Evolutionary conservation across 2,329 filamentous ascomycete genomes (phyloP).

Genomic region (Didymella arachidicola): DNA sequence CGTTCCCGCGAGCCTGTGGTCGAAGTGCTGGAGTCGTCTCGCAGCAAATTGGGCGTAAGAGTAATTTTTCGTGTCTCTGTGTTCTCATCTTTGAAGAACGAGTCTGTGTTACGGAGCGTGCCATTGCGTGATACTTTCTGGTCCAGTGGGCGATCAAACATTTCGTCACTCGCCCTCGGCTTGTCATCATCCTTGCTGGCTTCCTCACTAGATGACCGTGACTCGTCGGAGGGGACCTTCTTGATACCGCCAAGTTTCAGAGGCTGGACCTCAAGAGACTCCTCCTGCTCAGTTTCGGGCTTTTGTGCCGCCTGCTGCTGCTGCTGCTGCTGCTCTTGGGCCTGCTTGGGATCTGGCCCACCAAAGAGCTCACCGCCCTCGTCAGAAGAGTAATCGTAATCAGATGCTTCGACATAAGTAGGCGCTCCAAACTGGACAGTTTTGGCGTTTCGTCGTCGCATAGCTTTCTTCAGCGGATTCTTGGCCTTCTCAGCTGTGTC

Average conservation of each 20-base stretch:
- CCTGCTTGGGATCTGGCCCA: constrained; percentile 44
- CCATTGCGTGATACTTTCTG: constrained; percentile 73
- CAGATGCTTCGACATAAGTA: constrained; percentile 87
- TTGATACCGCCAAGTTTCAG: constrained; percentile 47
- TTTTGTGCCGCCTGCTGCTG: constrained; percentile 36
- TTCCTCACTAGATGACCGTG: constrained; percentile 46
- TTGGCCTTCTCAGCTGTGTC: constrained; percentile 81
- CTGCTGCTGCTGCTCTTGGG: constrained; percentile 36
- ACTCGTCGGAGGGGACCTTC: constrained; percentile 42
- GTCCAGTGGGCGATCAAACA: constrained; percentile 60
- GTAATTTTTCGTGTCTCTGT: constrained; percentile 98
- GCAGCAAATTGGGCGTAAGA: constrained; percentile 87
- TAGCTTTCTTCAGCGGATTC: constrained; percentile 82
- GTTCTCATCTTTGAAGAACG: constrained; percentile 96
- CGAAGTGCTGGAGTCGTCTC: constrained; percentile 71
- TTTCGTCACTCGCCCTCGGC: constrained; percentile 70
- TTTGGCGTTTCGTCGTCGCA: constrained; percentile 82
- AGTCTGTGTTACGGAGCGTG: constrained; percentile 89
- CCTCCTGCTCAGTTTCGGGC: constrained; percentile 55
- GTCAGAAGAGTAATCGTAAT: constrained; percentile 83
- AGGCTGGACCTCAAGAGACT: constrained; percentile 48
- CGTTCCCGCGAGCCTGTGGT: constrained; percentile 55
- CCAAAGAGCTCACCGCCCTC: constrained; percentile 61
- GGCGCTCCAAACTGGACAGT: constrained; percentile 85
- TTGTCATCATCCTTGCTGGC: constrained; percentile 54